Conservation (phyloP, 805 yeast species). For the Komagataella phaffii region DNA sequence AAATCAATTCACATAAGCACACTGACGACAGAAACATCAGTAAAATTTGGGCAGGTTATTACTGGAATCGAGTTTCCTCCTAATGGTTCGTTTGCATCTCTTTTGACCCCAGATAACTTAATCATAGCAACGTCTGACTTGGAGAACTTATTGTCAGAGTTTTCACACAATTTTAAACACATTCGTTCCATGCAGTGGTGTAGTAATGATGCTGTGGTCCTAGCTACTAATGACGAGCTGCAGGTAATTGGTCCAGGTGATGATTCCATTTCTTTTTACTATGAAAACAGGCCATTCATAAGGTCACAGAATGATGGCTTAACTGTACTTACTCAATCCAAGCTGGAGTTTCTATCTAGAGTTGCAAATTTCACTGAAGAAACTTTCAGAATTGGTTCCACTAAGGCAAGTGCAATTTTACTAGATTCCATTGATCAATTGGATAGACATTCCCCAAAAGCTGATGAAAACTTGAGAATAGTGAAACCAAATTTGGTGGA, state of each 20-base stretch:
- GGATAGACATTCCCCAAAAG: constrained; percentile 59
- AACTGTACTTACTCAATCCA: constrained; percentile 42
- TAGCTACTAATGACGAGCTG: constrained; percentile 46
- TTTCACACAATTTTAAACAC: constrained; percentile 21
- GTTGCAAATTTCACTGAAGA: constrained; percentile 46
- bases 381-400: constrained; percentile 72
- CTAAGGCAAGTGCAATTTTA: constrained; percentile 69
- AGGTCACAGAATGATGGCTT: constrained; percentile 58
- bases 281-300: constrained; percentile 25
- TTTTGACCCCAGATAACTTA: constrained; percentile 23
- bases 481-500: constrained; percentile 30
- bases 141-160: background rate
- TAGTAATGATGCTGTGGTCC: constrained; percentile 67
- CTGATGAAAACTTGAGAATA: constrained; percentile 59
- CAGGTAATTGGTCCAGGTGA: constrained; percentile 62
- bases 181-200: constrained; percentile 58
- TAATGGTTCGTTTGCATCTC: constrained; percentile 36
- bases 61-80: constrained; percentile 28
- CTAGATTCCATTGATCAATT: constrained; percentile 66
- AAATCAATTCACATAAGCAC: background rate
- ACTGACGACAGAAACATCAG: background rate
- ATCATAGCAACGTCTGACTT: constrained; percentile 29
- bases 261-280: constrained; percentile 40
- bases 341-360: constrained; percentile 47
- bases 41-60: background rate